Conservation (phyloP, 2,329 filamentous ascomycete species). For the Proliferodiscus dingleyae region DNA sequence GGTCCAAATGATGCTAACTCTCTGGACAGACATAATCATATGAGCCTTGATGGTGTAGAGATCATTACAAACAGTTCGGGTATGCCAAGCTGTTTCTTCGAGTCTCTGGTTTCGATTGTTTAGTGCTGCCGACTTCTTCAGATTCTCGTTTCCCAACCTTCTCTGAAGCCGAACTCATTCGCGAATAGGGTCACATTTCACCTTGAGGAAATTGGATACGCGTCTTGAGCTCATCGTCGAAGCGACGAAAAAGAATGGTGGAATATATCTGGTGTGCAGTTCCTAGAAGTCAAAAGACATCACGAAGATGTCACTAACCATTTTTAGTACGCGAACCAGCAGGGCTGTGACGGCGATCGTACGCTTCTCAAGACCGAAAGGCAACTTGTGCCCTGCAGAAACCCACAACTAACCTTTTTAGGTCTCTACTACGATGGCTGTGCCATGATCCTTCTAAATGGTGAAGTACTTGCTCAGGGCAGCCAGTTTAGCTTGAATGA, state of each 20-base stretch:
- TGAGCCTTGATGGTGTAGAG: slow-evolving; percentile 66
- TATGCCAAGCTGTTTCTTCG: no score
- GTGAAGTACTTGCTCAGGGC: slow-evolving; percentile 56
- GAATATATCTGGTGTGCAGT: slow-evolving; percentile 42
- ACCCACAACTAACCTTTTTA: no score
- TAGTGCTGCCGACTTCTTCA: neutral
- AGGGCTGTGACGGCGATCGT: slow-evolving; percentile 54
- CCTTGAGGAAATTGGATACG: slow-evolving; percentile 61
- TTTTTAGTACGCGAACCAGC: slow-evolving; percentile 57
- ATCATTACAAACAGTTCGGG: slow-evolving; percentile 68
- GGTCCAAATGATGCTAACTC: no score
- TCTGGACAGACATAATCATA: slow-evolving; percentile 51
- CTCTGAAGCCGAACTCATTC: no score
- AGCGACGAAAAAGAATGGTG: slow-evolving; percentile 58
- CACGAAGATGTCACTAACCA: no score
- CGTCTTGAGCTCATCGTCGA: slow-evolving; percentile 61
- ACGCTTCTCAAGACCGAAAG: no score
- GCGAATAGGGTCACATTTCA: no score
- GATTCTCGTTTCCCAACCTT: no score
- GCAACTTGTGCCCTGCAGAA: no score
- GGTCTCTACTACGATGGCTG: slow-evolving; percentile 58
- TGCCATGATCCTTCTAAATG: slow-evolving; percentile 57
- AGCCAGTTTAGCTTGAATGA: slow-evolving; percentile 39
- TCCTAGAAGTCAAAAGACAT: no score
- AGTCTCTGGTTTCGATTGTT: no score